Evolutionary conservation across 208 protist genomes (phyloP).

Genomic region (Acanthamoeba royreba): DNA sequence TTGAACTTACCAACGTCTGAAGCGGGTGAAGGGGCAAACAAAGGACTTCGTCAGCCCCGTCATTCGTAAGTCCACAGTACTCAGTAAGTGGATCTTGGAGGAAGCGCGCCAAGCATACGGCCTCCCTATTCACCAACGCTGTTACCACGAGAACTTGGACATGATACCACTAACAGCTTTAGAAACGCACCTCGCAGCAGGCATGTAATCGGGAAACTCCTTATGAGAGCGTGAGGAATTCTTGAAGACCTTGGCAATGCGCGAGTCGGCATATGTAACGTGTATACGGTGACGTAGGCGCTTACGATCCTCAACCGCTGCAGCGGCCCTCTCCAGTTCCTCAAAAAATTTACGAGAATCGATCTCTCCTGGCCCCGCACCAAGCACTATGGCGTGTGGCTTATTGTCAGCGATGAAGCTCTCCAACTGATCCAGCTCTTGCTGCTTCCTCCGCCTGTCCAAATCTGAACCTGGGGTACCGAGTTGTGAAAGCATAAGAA

Average conservation of each 20-base stretch:
- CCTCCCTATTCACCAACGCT: slow-evolving; percentile 38
- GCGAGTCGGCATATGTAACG: slow-evolving; percentile 20
- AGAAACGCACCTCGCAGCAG: background rate
- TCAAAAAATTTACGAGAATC: background rate
- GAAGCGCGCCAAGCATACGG: slow-evolving; percentile 56
- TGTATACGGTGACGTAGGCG: background rate
- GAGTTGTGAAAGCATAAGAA: too few species aligned
- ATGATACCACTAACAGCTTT: background rate
- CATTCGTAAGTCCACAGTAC: slow-evolving; percentile 42
- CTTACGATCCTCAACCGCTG: background rate
- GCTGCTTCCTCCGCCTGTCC: background rate
- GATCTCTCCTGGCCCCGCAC: background rate
- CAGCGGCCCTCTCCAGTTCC: background rate
- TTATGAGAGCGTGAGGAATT: background rate
- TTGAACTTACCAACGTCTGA: background rate
- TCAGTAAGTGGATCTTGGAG: slow-evolving; percentile 68
- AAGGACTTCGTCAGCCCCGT: background rate
- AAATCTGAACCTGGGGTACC: too few species aligned
- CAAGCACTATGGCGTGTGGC: background rate
- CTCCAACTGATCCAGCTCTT: background rate
- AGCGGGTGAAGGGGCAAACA: background rate
- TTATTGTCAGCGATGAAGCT: background rate
- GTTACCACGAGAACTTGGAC: background rate
- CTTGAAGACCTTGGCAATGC: background rate
- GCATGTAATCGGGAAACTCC: slow-evolving; percentile 57